Evolutionary conservation across 495 filamentous ascomycete genomes (phyloP).

Genomic region (Penicillium macrosclerotiorum): DNA sequence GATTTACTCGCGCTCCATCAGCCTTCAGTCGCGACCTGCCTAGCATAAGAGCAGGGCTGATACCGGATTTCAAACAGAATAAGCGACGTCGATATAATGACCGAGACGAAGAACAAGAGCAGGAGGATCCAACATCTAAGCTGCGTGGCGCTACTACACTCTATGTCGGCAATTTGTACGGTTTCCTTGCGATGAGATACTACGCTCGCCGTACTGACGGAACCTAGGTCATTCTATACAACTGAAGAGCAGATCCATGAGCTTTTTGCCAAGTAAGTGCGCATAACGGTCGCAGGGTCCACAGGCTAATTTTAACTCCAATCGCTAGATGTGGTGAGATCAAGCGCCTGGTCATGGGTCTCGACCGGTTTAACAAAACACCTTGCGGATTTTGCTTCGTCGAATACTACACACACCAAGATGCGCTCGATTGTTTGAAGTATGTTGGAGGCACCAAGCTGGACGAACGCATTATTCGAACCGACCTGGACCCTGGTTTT

Average conservation of each 20-base stretch:
- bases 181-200: conserved; percentile 6
- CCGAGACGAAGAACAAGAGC: conserved; percentile 51
- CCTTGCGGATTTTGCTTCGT: conserved; percentile 99
- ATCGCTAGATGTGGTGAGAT: conserved; percentile 79
- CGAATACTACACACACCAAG: conserved; percentile 96
- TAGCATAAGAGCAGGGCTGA: conserved; percentile 6
- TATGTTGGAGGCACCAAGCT: conserved; percentile 98
- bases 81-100: conserved; percentile 61
- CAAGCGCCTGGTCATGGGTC: conserved; percentile 96
- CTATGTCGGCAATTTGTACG: conserved; percentile 95
- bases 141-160: conserved; percentile 88
- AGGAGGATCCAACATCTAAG: conserved; percentile 64
- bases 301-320: background rate
- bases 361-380: conserved; percentile 95
- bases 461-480: conserved; percentile 92
- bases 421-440: conserved; percentile 96
- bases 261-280: conserved; percentile 77
- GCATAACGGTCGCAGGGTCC: no score
- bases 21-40: background rate
- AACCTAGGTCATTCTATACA: conserved; percentile 90
- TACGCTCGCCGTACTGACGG: conserved; percentile 27
- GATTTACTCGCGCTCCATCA: background rate
- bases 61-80: conserved; percentile 47
- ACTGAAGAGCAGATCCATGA: conserved; percentile 99
- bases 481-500: conserved; percentile 96